Percentiles rank a stretch among this genome's conserved stretches.
Conservation (phyloP, 306 rosid genomes). For the Glycine tomentella region DNA sequence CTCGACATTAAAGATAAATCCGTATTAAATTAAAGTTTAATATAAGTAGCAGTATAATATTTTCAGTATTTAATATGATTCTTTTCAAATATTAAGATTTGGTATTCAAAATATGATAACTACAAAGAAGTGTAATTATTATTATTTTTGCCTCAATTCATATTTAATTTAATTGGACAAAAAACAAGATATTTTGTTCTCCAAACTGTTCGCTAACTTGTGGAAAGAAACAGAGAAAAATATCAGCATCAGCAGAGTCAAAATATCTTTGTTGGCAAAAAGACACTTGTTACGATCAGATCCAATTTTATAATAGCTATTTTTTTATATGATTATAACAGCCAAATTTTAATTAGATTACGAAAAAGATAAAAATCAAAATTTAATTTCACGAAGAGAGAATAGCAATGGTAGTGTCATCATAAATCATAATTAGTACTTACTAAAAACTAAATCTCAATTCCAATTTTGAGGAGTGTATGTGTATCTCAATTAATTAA, state of each 20-base stretch:
- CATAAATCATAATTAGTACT: no score
- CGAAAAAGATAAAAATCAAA: background rate
- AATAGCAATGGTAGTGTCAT: background rate
- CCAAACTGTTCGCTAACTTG: background rate
- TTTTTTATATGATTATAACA: background rate
- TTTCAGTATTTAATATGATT: background rate
- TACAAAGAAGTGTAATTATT: background rate
- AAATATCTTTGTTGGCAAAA: conserved; percentile 20
- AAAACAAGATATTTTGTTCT: background rate
- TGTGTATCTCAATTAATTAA: no score
- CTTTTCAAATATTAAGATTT: background rate
- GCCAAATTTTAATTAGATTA: background rate
- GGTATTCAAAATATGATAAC: background rate
- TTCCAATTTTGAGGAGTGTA: no score
- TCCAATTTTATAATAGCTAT: background rate
- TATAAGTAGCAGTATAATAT: background rate
- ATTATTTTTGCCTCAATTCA: no score
- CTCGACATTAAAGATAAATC: conserved; percentile 1
- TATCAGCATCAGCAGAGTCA: conserved; percentile 22
- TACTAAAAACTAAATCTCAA: no score
- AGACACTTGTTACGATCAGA: background rate
- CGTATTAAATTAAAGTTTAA: background rate
- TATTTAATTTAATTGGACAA: background rate
- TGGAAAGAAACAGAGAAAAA: background rate
- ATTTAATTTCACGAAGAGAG: background rate